Evolutionary conservation across 164 flowering plant species (phyloP).

Genomic region (Warburgia ugandensis): DNA sequence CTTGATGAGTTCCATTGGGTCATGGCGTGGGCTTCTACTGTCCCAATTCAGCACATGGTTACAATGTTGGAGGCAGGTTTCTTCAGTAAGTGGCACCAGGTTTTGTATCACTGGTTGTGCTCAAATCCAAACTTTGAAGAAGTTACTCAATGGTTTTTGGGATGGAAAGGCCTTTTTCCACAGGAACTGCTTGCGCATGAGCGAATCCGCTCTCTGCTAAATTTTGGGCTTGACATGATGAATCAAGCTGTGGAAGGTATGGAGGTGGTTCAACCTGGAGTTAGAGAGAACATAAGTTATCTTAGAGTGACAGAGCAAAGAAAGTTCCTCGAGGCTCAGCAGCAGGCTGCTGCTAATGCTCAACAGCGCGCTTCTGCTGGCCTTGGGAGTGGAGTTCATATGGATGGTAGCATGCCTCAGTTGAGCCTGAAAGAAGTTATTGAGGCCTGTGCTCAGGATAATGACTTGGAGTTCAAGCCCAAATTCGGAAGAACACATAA

Average conservation of each 20-base stretch:
- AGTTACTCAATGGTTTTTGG: slow-evolving; percentile 68
- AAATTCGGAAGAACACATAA: slow-evolving; percentile 75
- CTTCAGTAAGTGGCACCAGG: slow-evolving; percentile 84
- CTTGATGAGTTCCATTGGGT: slow-evolving; percentile 82
- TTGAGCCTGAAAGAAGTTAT: slow-evolving; percentile 79
- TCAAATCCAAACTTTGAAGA: slow-evolving; percentile 74
- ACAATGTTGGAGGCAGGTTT: slow-evolving; percentile 66
- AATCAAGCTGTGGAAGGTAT: slow-evolving; percentile 66
- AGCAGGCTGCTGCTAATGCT: slow-evolving; percentile 44
- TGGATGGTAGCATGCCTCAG: slow-evolving; percentile 34
- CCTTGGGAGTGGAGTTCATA: slow-evolving; percentile 16
- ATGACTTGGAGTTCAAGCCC: slow-evolving; percentile 67
- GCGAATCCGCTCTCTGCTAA: slow-evolving; percentile 58
- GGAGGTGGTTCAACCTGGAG: slow-evolving; percentile 72
- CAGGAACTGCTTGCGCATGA: slow-evolving; percentile 70
- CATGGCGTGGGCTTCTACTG: slow-evolving; percentile 61
- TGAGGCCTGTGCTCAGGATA: slow-evolving; percentile 58
- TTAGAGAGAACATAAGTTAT: slow-evolving; percentile 70
- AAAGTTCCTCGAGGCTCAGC: slow-evolving; percentile 72
- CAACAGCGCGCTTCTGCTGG: slow-evolving; percentile 35
- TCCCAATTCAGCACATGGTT: slow-evolving; percentile 85
- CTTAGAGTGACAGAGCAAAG: slow-evolving; percentile 71
- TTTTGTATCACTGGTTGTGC: slow-evolving; percentile 82
- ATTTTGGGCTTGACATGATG: slow-evolving; percentile 78
- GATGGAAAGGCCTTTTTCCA: slow-evolving; percentile 77